These are phyloP conservation scores for Trypanosoma brucei DNA, from an alignment of 208 protist species.

Conservation along the genomic window DNA sequence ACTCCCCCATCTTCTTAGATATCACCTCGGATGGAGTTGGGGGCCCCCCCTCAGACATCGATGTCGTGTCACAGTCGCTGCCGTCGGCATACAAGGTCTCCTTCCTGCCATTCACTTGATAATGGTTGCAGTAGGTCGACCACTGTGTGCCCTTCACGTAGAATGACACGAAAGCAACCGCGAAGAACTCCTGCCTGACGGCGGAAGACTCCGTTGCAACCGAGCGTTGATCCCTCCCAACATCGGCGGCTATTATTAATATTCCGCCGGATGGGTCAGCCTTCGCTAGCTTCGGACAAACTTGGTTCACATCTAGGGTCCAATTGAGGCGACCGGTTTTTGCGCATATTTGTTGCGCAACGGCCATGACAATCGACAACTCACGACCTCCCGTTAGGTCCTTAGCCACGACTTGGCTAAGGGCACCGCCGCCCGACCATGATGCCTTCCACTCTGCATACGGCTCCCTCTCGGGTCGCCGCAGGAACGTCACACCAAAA, in stretches of 20 bases:
- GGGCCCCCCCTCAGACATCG: conserved; percentile 15
- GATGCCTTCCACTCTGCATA: conserved; percentile 36
- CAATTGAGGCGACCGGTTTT: conserved; percentile 49
- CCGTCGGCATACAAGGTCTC: conserved; percentile 1
- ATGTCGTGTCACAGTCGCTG: conserved; percentile 7
- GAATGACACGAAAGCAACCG: conserved; percentile 49
- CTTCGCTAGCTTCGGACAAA: conserved; percentile 10
- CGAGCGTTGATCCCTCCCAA: conserved; percentile 17
- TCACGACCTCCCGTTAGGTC: conserved; percentile 10
- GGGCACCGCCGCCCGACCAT: conserved; percentile 16
- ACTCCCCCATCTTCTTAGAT: conserved; percentile 30
- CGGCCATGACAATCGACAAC: conserved; percentile 33
- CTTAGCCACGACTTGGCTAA: conserved; percentile 46
- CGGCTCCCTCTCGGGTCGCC: conserved; percentile 10
- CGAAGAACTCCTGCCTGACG: conserved; percentile 19
- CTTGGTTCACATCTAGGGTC: conserved; percentile 26
- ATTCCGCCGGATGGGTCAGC: conserved; percentile 9
- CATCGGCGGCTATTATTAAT: conserved; percentile 41
- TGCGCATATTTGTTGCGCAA: conserved; percentile 51
- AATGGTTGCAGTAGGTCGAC: conserved; percentile 52
- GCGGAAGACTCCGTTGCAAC: conserved; percentile 13
- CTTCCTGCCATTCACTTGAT: conserved; percentile 33
- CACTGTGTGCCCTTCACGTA: conserved; percentile 32
- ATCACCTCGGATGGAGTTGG: conserved; percentile 36
- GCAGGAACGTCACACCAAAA: conserved; percentile 28